Evolutionary conservation across 371 early-diverging fungal genomes (phyloP), one percentile per base, ranked within the genome.

Genomic region (Lichtheimia ornata): DNA sequence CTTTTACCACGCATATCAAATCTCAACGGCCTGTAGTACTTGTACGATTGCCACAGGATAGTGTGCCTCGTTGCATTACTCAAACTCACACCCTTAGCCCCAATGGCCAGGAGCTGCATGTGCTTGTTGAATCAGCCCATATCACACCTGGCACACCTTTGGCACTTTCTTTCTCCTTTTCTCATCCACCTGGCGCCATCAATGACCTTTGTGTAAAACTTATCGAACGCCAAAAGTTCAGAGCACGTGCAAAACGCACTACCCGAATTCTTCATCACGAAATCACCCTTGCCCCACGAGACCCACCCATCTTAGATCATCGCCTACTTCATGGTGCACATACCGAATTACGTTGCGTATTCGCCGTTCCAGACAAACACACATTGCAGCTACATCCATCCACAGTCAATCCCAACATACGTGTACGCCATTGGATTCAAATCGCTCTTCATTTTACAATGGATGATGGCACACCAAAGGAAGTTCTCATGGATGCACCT

Each of bases 361-460:
- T 72, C 27, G 58, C 40, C 5, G 53, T 77, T 20, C 77, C 77
- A 20, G 69, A 70, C 56, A 70, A 71, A 59, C 61, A 69, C 6
- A 66, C 72, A 3, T 53, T 77, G 6, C 64, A 62, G 40, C 63
- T 77, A 14, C 70, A 70, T 24, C 63, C 77, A 3, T 70, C 77
- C 24, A 72, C 74, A 4, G 52, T 65, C 2, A 64, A 77, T 53
- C 64, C 68, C 11, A 70, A 71, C 25, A 77, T 77, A 22, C 67
- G 72, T 14, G 71, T 77, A 9, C 68, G 72, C 14, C 77, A 77
- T 52, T 77, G 77, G 77, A 61, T 77, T 27, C 74, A 77, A 43
- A 63, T 77, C 7, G 53, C 63, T 3, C 30, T 72, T 20, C 60
- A 47, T 14, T 59, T 76, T 18, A 41, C 57, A 1, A 44, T 73